These are phyloP conservation scores for Dictyophora rubrovolvata DNA, from an alignment of 768 basidiomycete species.

Conservation along the genomic window DNA sequence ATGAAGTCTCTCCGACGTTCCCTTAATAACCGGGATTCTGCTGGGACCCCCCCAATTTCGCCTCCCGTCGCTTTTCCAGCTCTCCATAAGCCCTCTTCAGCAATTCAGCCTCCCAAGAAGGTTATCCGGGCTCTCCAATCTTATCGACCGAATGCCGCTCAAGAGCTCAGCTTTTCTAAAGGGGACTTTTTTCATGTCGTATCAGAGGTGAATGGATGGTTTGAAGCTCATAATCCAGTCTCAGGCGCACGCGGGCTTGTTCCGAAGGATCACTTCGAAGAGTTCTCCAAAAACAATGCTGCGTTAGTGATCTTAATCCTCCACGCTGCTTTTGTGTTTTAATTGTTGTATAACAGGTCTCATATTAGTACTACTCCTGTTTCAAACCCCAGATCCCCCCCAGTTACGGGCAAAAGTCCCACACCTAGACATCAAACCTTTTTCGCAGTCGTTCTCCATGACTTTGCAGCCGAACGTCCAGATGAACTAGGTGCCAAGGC, in stretches of 20 bases:
- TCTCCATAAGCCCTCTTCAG: constrained; percentile 58
- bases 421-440: constrained; percentile 50
- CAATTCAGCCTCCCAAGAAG: constrained; percentile 81
- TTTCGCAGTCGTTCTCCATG: constrained; percentile 93
- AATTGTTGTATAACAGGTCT: not conserved
- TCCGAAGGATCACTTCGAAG: constrained; percentile 79
- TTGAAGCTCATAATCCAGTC: constrained; percentile 91
- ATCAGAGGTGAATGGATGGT: constrained; percentile 54
- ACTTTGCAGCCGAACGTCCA: constrained; percentile 88
- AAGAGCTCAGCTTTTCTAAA: constrained; percentile 81
- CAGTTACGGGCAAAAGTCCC: constrained; percentile 16
- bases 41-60: constrained; percentile 46
- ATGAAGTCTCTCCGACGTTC: constrained; percentile 86
- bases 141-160: constrained; percentile 62
- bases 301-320: constrained; percentile 34
- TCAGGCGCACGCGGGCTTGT: constrained; percentile 87
- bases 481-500: constrained; percentile 94
- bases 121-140: constrained; percentile 77
- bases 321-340: not conserved
- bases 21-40: constrained; percentile 53
- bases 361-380: constrained; percentile 11
- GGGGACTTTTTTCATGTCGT: constrained; percentile 98
- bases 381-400: constrained; percentile 21
- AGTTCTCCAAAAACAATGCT: constrained; percentile 66
- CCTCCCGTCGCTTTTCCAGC: constrained; percentile 57